Evolutionary conservation across 257 asterid genomes (phyloP), one percentile per base, ranked within the genome.

Genomic region (Salvia hispanica): DNA sequence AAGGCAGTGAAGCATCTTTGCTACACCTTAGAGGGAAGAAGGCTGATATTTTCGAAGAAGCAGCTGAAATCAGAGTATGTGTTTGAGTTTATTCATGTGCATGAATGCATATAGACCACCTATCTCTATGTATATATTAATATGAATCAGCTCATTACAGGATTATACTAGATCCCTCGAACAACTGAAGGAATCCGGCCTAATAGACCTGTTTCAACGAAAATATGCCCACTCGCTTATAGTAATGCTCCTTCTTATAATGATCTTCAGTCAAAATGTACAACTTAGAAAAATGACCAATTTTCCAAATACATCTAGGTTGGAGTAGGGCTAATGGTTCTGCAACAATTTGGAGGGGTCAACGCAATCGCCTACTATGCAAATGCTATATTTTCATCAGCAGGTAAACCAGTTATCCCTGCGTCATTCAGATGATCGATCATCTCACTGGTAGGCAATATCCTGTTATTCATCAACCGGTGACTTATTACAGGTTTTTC

Each of bases 311-410:
- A 64, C 58, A 7, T 84, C 53, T 77, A 88, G 97, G 89, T 90
- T 11, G 97, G 97, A 71, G 90, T 93, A 21, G 98, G 98, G 25
- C 64, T 93, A 68, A 90, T 90, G 97, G 94, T 90, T 72, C 72
- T 93, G 58, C 97, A 90, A 76, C 98, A 90, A 76, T 78, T 90
- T 52, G 95, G 97, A 74, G 98, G 97, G 10, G 84, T 85, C 42
- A 93, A 93, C 62, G 97, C 95, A 2, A 86, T 93, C 57, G 86
- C 91, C 3, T 93, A 80, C 70, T 93, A 93, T 76, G 96, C 99
- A 72, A 90, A 92, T 72, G 80, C 89, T 21, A 90, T 93, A 66
- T 90, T 88, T 60, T 85, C 82, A 45, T 84, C 96, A 62, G 92
- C 96, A 28, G 96, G 97, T 93, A 57, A 66, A 58, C 39, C 60